These are phyloP conservation scores for Maudiozyma turicensis DNA, from an alignment of 805 yeast species.

Conservation along the genomic window DNA sequence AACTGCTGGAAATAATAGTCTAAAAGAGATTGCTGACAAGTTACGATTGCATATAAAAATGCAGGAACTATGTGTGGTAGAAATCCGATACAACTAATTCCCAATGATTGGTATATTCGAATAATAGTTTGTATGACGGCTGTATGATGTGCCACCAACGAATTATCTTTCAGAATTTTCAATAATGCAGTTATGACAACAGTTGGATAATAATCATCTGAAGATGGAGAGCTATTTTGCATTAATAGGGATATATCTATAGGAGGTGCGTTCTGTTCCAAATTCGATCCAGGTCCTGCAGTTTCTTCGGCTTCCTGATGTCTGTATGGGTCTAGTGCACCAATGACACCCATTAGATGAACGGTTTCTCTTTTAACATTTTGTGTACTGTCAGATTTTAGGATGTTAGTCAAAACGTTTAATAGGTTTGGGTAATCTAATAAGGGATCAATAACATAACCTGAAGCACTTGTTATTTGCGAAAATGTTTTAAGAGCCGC, in stretches of 20 bases:
- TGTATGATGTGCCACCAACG: slow-evolving; percentile 74
- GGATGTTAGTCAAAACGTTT: slow-evolving; percentile 64
- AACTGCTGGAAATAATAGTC: slow-evolving; percentile 82
- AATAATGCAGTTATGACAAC: slow-evolving; percentile 79
- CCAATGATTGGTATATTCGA: slow-evolving; percentile 78
- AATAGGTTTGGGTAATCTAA: slow-evolving; percentile 80
- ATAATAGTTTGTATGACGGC: slow-evolving; percentile 85
- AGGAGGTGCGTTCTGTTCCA: slow-evolving; percentile 77
- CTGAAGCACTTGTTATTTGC: slow-evolving; percentile 78
- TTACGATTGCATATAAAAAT: slow-evolving; percentile 66
- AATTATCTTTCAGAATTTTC: slow-evolving; percentile 73
- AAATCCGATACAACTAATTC: slow-evolving; percentile 77
- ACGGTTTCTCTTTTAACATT: slow-evolving; percentile 78
- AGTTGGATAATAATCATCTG: slow-evolving; percentile 87
- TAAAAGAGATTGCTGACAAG: slow-evolving; percentile 62
- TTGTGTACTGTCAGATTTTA: slow-evolving; percentile 69
- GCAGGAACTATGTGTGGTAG: slow-evolving; percentile 81
- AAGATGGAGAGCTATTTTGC: slow-evolving; percentile 86
- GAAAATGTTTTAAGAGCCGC: slow-evolving; percentile 81
- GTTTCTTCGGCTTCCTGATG: slow-evolving; percentile 78
- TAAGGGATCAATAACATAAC: slow-evolving; percentile 87
- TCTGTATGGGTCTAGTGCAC: slow-evolving; percentile 91
- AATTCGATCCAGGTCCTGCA: slow-evolving; percentile 35
- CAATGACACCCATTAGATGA: slow-evolving; percentile 75
- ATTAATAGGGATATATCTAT: slow-evolving; percentile 78